Base-by-base conservation (phyloP, 768 basidiomycete species). In the Trametes cingulata region DNA sequence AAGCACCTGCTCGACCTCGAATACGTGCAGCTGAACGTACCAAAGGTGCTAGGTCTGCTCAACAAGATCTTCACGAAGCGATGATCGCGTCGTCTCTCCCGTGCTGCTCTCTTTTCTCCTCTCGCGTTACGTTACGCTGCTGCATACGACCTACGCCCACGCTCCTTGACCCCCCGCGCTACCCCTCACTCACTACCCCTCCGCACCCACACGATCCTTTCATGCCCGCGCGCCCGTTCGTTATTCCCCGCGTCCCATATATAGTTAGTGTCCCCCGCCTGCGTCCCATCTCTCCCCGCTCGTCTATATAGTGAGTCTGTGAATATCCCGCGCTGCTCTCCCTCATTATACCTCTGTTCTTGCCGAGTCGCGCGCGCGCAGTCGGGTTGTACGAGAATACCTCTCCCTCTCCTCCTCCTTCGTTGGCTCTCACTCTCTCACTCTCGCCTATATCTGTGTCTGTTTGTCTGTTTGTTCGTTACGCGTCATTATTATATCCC, bases 1-100 rank as follows among this genome's bases (percentile, higher is more conserved):
- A 95, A 98, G 69, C 93, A 95, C 69, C 79, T 95, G 35, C 77
- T 99, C 63, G 97, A 99, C 77, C 80, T 99, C 64, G 97, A 98
- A 77, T 98, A 99, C 71, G 96, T 98, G 58, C 93, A 97, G 75
- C 78, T 98, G 63, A 96, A 97, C 72, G 96, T 98, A 27, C 92
- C 93, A 0, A 98, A 98, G 75, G 93, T 97, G 49, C 80, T 97
- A 36, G 90, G 85, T 29, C 82, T 97, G 56, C 80, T 96, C 69
- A 96, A 93, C 81, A 96, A 96, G 78, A 93, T 96, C 63, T 93
- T 94, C 70, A 87, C 88, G 20, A 92, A 91, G 77, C 88, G 91
- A 74, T 91, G 77, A 87, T 67, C 65, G 50, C 12, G 9, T 27
- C 24, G 39, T 25, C 35, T 29, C 9, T 33, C 29, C 6, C 29